Evolutionary conservation across 192 early-diverging fungal genomes (phyloP).

Genomic region (Funneliformis mosseae): DNA sequence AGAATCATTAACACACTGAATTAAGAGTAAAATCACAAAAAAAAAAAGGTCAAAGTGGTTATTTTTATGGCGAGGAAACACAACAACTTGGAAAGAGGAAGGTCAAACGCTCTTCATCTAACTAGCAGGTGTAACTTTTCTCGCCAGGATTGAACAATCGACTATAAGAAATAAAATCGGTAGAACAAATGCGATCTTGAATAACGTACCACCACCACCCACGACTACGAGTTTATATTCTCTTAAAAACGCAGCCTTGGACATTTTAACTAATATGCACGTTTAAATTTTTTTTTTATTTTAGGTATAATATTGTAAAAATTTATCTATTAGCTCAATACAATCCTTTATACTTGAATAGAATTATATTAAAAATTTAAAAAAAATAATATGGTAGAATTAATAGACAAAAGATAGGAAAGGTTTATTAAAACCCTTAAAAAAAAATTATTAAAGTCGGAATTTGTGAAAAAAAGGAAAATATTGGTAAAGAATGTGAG

Average conservation of each 20-base stretch:
- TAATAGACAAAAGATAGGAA: neutral
- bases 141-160: neutral
- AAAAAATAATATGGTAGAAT: too few species aligned
- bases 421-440: neutral
- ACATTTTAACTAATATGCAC: conserved; percentile 31
- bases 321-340: too few species aligned
- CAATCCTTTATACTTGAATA: too few species aligned
- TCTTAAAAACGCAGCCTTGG: conserved; percentile 43
- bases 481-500: neutral
- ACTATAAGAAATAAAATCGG: neutral
- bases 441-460: neutral
- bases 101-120: neutral
- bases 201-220: conserved; percentile 71
- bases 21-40: neutral
- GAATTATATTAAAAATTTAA: too few species aligned
- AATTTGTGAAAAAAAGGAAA: neutral
- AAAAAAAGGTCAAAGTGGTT: neutral
- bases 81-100: neutral
- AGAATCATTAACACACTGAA: neutral
- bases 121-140: neutral
- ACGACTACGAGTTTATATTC: conserved; percentile 82
- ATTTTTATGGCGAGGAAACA: neutral
- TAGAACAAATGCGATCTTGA: neutral
- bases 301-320: neutral
- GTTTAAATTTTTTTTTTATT: neutral